phyloP scores from a whole-genome alignment of 2,329 filamentous ascomycete genomes.

The Zymoseptoria crescenta region DNA sequence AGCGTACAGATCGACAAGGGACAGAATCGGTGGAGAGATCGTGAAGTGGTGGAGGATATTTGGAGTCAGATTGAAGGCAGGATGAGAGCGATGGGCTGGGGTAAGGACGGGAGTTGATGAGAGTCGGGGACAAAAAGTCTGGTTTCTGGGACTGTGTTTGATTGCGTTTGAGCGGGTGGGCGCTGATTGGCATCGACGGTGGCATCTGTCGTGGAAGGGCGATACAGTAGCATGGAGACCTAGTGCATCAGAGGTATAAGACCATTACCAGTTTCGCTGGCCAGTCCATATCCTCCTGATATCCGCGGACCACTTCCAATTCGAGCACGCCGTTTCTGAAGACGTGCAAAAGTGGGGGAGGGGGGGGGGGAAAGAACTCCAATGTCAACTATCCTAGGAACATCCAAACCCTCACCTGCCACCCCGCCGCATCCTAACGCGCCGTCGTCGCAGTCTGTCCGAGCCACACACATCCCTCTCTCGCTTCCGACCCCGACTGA shows the following conservation, averaged over 20 bases:
- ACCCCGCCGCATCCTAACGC: background rate
- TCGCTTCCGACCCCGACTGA: background rate
- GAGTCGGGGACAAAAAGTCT: background rate
- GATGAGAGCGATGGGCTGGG: slow-evolving; percentile 82
- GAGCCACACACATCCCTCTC: background rate
- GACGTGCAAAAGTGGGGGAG: background rate
- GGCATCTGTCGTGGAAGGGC: background rate
- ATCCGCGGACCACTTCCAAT: background rate
- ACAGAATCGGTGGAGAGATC: slow-evolving; percentile 66
- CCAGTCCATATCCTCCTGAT: background rate
- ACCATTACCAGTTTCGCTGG: background rate
- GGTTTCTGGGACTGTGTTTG: background rate
- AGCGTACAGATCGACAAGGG: slow-evolving; percentile 70
- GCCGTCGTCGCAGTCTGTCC: background rate
- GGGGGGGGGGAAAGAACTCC: too few relatives aligned
- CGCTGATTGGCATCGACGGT: background rate
- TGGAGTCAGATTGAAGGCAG: slow-evolving; percentile 83
- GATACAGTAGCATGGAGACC: background rate
- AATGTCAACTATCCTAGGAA: background rate
- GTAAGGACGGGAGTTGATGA: slow-evolving; percentile 48
- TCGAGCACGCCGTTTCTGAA: background rate
- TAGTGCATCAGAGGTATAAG: background rate
- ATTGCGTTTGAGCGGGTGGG: slow-evolving; percentile 17
- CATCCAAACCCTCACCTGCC: background rate
- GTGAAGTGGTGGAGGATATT: slow-evolving; percentile 85